Base-by-base conservation (phyloP, 2,329 filamentous ascomycete genomes). In the Fusarium sp. region DNA sequence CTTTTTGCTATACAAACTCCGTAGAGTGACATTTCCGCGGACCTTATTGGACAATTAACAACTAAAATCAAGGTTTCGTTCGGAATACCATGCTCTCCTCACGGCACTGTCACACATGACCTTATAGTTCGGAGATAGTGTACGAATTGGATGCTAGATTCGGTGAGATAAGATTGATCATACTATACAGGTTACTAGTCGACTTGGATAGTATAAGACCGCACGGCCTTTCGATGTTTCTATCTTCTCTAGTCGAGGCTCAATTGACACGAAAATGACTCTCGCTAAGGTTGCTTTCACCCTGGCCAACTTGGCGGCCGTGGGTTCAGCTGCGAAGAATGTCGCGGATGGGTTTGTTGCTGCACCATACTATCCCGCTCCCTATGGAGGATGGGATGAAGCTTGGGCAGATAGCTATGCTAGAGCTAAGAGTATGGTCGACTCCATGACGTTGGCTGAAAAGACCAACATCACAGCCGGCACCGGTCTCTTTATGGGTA, bases 381-480 rank as follows among this genome's bases (percentile, higher is more conserved):
- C 92, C 0, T 87, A 90, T 57, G 92, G 92, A 55, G 93, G 93
- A 42, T 94, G 93, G 90, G 82, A 87, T 0, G 82, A 86, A 10
- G 87, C 88, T 63, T 95, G 93, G 93, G 83, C 84, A 27, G 87
- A 88, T 23, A 91, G 92, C 74, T 95, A 94, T 77, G 83, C 83
- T 58, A 94, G 92, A 76, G 93, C 93, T 3, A 86, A 90, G 63
- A 80, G 84, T 7, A 80, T 95, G 19, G 93, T 95, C 21, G 88
- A 89, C 59, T 87, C 89, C 52, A 93, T 95, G 92, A 95, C 92
- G 0, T 81, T 95, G 62, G 92, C 92, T 4, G 93, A 95, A 79
- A 95, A 95, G 82, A 91, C 92, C 7, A 95, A 94, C 77, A 86
- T 94, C 57, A 94, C 92, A 0, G 88, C 88, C 3, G 93, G 93